Evolutionary conservation across 768 basidiomycete genomes (phyloP).

Genomic region (Austroboletus eburneus): DNA sequence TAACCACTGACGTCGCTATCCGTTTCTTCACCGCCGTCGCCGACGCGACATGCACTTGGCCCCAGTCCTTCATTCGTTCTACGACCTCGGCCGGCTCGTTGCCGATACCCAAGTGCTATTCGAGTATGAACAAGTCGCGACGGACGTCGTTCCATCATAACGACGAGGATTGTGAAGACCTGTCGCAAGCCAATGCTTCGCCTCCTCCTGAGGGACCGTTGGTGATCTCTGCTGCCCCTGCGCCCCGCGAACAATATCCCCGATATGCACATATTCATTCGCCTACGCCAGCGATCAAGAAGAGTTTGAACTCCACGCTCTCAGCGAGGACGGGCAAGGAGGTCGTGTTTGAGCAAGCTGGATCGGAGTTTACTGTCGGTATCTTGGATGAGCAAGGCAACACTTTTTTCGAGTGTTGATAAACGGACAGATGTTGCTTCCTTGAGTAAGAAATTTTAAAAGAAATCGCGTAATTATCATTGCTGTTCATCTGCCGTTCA

Average conservation of each 20-base stretch:
- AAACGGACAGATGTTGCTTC: slow-evolving; percentile 6
- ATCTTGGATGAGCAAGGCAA: slow-evolving; percentile 24
- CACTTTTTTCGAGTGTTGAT: slow-evolving; percentile 3
- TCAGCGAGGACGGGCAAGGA: slow-evolving; percentile 16
- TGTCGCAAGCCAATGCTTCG: slow-evolving; percentile 28
- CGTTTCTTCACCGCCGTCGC: slow-evolving; percentile 9
- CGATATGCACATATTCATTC: slow-evolving; percentile 28
- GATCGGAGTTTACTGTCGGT: slow-evolving; percentile 26
- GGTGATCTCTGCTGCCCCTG: slow-evolving; percentile 13
- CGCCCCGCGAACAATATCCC: slow-evolving; percentile 21
- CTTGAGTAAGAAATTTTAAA: no score
- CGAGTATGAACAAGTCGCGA: slow-evolving; percentile 8
- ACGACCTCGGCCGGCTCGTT: slow-evolving; percentile 26
- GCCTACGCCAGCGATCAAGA: slow-evolving; percentile 14
- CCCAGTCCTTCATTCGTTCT: slow-evolving; percentile 12
- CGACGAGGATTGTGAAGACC: slow-evolving; percentile 25
- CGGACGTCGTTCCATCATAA: slow-evolving; percentile 13
- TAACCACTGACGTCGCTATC: slow-evolving; percentile 23
- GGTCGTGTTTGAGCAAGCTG: slow-evolving; percentile 25
- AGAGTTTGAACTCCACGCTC: slow-evolving; percentile 7
- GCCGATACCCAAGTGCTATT: slow-evolving; percentile 9
- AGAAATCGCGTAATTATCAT: no score
- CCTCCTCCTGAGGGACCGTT: slow-evolving; percentile 30
- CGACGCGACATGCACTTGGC: slow-evolving; percentile 11
- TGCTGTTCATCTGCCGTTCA: slow-evolving; percentile 13